A percentile compares a stretch with the other conserved stretches of the same genome.
These are phyloP conservation scores for Ascodesmis nigricans DNA, from an alignment of 495 filamentous ascomycete genomes.

Conservation along the genomic window DNA sequence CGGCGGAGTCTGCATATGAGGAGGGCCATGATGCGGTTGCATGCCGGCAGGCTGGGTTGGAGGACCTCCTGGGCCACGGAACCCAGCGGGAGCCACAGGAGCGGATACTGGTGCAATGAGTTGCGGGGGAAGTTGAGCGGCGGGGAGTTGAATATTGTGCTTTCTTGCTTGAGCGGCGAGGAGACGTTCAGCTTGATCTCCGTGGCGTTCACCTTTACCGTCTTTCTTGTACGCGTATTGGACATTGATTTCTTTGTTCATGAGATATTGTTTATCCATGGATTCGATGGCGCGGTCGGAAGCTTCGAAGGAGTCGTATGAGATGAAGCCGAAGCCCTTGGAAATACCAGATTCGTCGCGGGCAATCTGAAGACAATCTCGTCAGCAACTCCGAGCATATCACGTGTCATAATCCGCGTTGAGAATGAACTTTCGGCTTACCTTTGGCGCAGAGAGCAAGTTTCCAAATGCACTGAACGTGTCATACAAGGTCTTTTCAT, in stretches of 20 bases:
- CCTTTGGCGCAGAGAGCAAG: slow-evolving; percentile 63
- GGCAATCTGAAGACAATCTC: slow-evolving; percentile 36
- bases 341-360: slow-evolving; percentile 76
- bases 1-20: slow-evolving; percentile 11
- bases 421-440: slow-evolving; percentile 14
- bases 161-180: slow-evolving; percentile 81
- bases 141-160: slow-evolving; percentile 46
- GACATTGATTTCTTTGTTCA: slow-evolving; percentile 87
- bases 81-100: slow-evolving; percentile 10
- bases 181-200: slow-evolving; percentile 81
- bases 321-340: slow-evolving; percentile 94
- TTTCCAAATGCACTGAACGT: slow-evolving; percentile 88
- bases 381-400: slow-evolving; percentile 9
- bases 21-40: slow-evolving; percentile 10
- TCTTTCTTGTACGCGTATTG: slow-evolving; percentile 99
- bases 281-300: slow-evolving; percentile 75
- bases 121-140: slow-evolving; percentile 17
- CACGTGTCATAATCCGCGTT: neutral
- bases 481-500: slow-evolving; percentile 92
- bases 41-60: neutral
- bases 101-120: slow-evolving; percentile 20
- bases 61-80: slow-evolving; percentile 10
- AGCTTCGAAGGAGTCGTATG: slow-evolving; percentile 82
- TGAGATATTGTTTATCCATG: slow-evolving; percentile 92
- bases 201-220: slow-evolving; percentile 89